Base-by-base conservation (phyloP, 2,329 filamentous ascomycete genomes). In the Grosmannia serpens region DNA sequence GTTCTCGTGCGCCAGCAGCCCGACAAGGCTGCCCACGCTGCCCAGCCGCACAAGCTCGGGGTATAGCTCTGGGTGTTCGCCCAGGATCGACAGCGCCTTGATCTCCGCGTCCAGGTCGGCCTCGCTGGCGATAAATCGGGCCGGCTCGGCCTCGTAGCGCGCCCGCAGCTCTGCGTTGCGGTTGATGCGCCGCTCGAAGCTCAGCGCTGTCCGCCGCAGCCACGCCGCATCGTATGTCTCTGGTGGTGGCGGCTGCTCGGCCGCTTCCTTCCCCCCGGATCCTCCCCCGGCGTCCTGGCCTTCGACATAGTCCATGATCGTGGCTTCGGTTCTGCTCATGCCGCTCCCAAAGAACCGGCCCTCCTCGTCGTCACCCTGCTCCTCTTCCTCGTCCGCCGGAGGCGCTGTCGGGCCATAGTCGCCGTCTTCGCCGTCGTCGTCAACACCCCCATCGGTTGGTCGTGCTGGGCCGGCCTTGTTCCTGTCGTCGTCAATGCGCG, bases 271-370 rank as follows among this genome's bases (percentile, higher is more conserved):
- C 69, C 72, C 70, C 29, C 69, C 70, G 13, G 70, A 61, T 47
- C 70, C 66, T 44, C 92, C 89, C 1, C 83, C 67, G 58, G 24
- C 67, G 64, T 83, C 78, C 59, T 81, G 77, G 62, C 58, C 59
- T 9, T 96, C 90, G 62, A 99, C 83, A 68, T 87, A 97, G 71
- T 97, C 88, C 67, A 99, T 80, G 24, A 94, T 89, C 65, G 91
- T 83, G 2, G 85, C 86, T 64, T 95, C 90, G 64, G 89, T 81
- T 59, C 85, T 80, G 29, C 87, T 89, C 65, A 99, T 87, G 38
- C 94, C 94, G 57, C 91, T 89, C 50, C 92, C 94, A 66, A 96
- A 99, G 76, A 99, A 99, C 13, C 94, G 86, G 1, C 92, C 94
- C 63, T 95, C 94, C 57, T 96, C 90, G 65, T 96, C 91, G 64